Evolutionary conservation across 2,329 filamentous ascomycete species (phyloP), one percentile per base, ranked within the genome.

Genomic region (Curvularia spicifera): DNA sequence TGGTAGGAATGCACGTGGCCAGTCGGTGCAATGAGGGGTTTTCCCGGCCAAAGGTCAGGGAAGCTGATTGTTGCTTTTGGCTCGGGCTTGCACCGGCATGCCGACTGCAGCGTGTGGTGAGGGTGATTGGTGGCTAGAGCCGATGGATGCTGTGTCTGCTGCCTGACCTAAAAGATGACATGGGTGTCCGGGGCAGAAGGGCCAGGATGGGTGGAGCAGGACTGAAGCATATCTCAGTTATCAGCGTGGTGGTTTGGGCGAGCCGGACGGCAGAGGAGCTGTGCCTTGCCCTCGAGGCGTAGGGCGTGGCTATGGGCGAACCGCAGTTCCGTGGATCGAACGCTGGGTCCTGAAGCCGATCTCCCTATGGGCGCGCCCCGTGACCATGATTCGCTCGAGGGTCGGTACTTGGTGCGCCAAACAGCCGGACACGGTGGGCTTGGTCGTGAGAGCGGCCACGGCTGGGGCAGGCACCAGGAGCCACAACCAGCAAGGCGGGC

Each of bases 391-490:
- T 70, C 57, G 70, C 64, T 60, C 62, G 59, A 52, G 24, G 51
- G 50, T 46, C 43, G 55, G 49, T 51, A 55, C 35, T 59, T 49
- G 53, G 12, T 57, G 67, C 60, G 63, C 70, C 70, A 67, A 51
- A 51, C 44, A 61, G 65, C 58, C 65, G 67, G 67, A 66, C 64
- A 54, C 39, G 40, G 53, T 52, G 53, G 52, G 40, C 55, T 59
- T 60, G 67, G 69, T 62, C 67, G 63, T 59, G 51, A 61, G 61
- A 56, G 53, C 61, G 67, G 67, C 64, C 64, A 60, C 52, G 51
- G 53, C 48, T 59, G 53, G 51, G 49, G 35, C 42, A 40, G 33
- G 46, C 50, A 52, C 49, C 51, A 59, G 48, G 62, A 67, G 67
- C 63, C 61, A 66, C 64, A 60, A 39, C 48, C 37, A 51, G 22